Evolutionary conservation across 306 rosid genomes (phyloP).

Genomic region (Dicorynia guianensis): DNA sequence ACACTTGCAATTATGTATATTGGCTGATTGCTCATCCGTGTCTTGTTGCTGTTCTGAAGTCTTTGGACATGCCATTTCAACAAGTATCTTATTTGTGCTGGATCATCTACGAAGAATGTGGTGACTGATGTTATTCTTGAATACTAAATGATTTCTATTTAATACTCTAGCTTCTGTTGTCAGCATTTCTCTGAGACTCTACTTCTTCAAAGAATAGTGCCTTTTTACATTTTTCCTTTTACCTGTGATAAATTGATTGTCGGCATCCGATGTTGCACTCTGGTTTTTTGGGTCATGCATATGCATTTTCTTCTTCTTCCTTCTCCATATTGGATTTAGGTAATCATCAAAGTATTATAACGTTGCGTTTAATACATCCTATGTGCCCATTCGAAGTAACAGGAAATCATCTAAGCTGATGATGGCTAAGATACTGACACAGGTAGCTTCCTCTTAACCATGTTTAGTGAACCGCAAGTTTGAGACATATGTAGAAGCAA

Average conservation of each 20-base stretch:
- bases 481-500: background rate
- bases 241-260: slow-evolving; percentile 13
- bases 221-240: background rate
- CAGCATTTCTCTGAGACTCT: slow-evolving; percentile 7
- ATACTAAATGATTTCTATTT: slow-evolving; percentile 30
- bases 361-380: background rate
- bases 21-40: slow-evolving; percentile 41
- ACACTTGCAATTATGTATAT: slow-evolving; percentile 50
- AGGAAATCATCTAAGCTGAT: background rate
- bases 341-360: background rate
- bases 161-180: slow-evolving; percentile 30
- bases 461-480: background rate
- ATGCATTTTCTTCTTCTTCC: background rate
- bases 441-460: background rate
- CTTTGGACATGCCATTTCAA: slow-evolving; percentile 37
- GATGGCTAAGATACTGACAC: background rate
- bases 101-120: slow-evolving; percentile 34
- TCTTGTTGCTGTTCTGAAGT: slow-evolving; percentile 29
- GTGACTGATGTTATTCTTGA: slow-evolving; percentile 27
- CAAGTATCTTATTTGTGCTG: slow-evolving; percentile 43
- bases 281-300: slow-evolving; percentile 13
- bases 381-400: background rate
- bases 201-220: slow-evolving; percentile 12
- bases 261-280: slow-evolving; percentile 26
- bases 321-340: background rate